These are phyloP conservation scores for Fusarium papillatum DNA, from an alignment of 2,329 filamentous ascomycete genomes.

Conservation along the genomic window DNA sequence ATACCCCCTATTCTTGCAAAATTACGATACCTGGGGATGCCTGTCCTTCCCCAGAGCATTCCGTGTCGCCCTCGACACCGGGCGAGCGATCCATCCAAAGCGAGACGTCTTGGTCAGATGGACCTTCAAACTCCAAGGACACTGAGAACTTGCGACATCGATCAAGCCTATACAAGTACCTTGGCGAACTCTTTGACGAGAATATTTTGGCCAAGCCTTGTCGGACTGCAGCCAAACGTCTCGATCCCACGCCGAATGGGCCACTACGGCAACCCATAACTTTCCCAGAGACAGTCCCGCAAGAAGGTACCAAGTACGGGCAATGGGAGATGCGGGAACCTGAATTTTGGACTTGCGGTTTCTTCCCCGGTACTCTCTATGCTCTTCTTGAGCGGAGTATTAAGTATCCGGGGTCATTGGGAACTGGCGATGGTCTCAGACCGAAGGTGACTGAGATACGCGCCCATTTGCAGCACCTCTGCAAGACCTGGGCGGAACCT, in stretches of 20 bases:
- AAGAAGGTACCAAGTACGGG: conserved; percentile 41
- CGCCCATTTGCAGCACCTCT: no score
- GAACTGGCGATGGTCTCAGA: no score
- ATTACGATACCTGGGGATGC: neutral
- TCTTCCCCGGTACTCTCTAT: conserved; percentile 55
- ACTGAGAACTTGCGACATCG: neutral
- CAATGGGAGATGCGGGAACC: conserved; percentile 47
- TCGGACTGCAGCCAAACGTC: neutral
- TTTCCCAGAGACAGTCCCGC: conserved; percentile 50
- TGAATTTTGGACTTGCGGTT: conserved; percentile 58
- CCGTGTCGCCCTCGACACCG: neutral
- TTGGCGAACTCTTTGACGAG: conserved; percentile 6
- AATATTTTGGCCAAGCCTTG: conserved; percentile 9
- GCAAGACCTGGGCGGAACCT: no score
- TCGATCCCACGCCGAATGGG: neutral
- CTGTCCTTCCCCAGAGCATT: neutral
- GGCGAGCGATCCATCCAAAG: neutral
- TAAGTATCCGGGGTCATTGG: no score
- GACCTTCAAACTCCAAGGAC: neutral
- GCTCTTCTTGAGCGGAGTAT: conserved; percentile 49
- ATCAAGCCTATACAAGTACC: neutral
- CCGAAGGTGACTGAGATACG: no score
- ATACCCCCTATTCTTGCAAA: neutral
- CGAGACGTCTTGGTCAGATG: neutral
- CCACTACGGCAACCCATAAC: neutral